Percentiles rank a stretch among this genome's conserved stretches.
Conservation (phyloP, 75 land plant genomes). For the Picea glauca region DNA sequence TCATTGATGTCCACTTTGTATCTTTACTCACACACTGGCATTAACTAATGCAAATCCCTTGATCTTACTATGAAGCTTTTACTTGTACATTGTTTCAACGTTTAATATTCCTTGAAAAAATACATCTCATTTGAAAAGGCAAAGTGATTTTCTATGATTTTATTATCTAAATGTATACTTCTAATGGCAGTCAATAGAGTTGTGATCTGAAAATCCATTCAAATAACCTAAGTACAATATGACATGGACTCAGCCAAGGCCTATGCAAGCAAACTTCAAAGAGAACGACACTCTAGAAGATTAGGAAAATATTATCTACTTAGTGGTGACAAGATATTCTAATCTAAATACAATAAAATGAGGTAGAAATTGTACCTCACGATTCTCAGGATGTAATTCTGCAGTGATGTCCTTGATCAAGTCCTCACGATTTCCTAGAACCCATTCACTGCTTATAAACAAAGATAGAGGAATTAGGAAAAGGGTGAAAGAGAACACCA, state of each 20-base stretch:
- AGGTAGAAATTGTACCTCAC: constrained; percentile 56
- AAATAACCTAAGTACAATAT: too few relatives aligned
- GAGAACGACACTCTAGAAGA: too few relatives aligned
- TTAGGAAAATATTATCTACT: background rate
- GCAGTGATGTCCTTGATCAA: constrained; percentile 78
- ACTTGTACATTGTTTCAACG: background rate
- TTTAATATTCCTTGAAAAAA: too few relatives aligned
- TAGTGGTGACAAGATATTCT: background rate
- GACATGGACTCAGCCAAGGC: background rate
- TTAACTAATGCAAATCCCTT: background rate
- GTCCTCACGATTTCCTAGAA: constrained; percentile 89
- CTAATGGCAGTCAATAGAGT: too few relatives aligned
- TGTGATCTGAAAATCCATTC: too few relatives aligned
- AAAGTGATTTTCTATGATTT: too few relatives aligned
- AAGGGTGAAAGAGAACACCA: background rate
- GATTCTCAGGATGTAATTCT: constrained; percentile 80
- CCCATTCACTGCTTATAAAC: constrained; percentile 86
- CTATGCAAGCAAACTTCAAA: background rate
- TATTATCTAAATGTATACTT: too few relatives aligned
- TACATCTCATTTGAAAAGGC: too few relatives aligned
- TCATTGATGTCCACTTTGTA: background rate
- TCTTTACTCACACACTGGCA: background rate
- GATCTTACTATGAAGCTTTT: background rate
- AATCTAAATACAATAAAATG: background rate
- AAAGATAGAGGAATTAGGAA: background rate